phyloP scores from a whole-genome alignment of 768 basidiomycete species.

The Lactifluus volemus region DNA sequence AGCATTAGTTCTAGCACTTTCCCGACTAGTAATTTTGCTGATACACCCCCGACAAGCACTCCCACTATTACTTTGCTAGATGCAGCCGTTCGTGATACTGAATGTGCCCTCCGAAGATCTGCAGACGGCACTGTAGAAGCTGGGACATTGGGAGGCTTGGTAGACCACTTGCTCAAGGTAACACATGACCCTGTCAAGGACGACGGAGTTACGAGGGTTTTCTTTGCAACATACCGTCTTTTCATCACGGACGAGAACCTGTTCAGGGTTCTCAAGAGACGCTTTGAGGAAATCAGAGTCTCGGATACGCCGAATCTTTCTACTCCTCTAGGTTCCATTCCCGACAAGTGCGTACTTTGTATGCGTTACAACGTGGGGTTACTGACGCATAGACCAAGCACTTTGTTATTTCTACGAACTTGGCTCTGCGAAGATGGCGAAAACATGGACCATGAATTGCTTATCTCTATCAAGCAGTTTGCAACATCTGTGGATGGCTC shows the following conservation, averaged over 20 bases:
- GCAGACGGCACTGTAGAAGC: constrained; percentile 28
- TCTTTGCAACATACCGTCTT: constrained; percentile 36
- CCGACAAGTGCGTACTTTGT: constrained; percentile 9
- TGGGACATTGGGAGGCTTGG: constrained; percentile 36
- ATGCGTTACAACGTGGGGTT: not conserved
- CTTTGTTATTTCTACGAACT: constrained; percentile 3
- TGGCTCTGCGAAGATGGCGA: constrained; percentile 7
- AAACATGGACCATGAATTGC: constrained; percentile 23
- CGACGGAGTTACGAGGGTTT: constrained; percentile 32
- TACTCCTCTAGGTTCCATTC: not conserved
- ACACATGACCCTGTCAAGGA: constrained; percentile 23
- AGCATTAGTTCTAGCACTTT: too few species aligned
- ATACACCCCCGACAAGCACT: not conserved
- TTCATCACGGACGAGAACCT: constrained; percentile 36
- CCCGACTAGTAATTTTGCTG: not conserved
- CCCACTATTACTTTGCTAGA: not conserved
- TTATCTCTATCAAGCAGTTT: constrained; percentile 17
- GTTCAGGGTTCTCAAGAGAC: constrained; percentile 31
- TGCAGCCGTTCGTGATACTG: constrained; percentile 7
- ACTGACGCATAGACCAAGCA: constrained; percentile 4
- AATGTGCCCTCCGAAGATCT: not conserved
- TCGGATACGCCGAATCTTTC: not conserved
- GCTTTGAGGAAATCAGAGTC: constrained; percentile 29
- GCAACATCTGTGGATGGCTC: constrained; percentile 5
- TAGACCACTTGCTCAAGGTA: constrained; percentile 31